Evolutionary conservation across 2,329 filamentous ascomycete genomes (phyloP).

Genomic region (Fragosphaeria purpurea): DNA sequence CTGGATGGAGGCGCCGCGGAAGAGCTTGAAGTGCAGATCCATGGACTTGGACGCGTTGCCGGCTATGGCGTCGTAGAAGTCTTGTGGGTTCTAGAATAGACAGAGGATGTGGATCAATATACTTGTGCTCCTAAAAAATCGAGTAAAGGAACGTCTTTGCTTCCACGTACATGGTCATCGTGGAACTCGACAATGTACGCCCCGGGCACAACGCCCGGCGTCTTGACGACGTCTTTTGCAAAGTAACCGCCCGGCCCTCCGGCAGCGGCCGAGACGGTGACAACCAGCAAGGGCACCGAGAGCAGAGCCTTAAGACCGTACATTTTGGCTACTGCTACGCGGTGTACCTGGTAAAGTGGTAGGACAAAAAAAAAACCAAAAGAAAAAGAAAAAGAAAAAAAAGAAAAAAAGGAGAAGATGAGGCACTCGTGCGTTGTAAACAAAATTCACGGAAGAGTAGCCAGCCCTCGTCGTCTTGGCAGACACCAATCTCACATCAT

Average conservation of each 20-base stretch:
- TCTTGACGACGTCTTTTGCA: neutral
- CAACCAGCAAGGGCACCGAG: neutral
- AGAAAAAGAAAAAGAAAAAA: too few species aligned
- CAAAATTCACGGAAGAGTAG: too few species aligned
- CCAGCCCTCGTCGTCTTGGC: too few species aligned
- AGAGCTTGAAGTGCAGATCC: slow-evolving; percentile 40
- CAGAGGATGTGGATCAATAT: neutral
- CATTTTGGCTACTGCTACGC: too few species aligned
- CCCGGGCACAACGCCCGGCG: slow-evolving; percentile 27
- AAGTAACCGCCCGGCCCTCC: slow-evolving; percentile 1
- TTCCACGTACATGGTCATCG: slow-evolving; percentile 23
- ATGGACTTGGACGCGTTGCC: slow-evolving; percentile 34
- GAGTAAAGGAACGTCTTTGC: too few species aligned
- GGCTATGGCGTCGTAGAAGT: slow-evolving; percentile 27
- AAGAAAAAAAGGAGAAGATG: too few species aligned
- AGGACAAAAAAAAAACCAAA: too few species aligned
- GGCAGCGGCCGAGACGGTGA: slow-evolving; percentile 3
- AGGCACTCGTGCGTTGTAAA: too few species aligned
- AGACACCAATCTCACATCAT: too few species aligned
- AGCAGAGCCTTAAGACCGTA: neutral
- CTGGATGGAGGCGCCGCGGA: slow-evolving; percentile 45
- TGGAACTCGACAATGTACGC: slow-evolving; percentile 46
- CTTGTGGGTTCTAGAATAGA: slow-evolving; percentile 25
- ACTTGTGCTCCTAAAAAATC: slow-evolving; percentile 1
- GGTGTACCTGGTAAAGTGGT: too few species aligned